Evolutionary conservation across 441 rosid species (phyloP), one percentile per base, ranked within the genome.

Genomic region (Dalechampia spathulata): DNA sequence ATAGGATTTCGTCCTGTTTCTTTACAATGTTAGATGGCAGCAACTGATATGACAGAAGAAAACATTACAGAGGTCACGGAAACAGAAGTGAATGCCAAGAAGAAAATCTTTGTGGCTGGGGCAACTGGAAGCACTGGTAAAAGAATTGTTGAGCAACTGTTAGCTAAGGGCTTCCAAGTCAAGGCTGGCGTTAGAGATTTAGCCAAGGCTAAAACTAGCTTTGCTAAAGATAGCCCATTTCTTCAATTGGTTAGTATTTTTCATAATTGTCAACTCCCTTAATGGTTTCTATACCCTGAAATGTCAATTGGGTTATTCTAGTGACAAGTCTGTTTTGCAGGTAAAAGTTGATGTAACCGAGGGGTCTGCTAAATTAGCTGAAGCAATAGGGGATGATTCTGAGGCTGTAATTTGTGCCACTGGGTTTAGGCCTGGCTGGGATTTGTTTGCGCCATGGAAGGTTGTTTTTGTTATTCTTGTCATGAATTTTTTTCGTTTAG

Each of bases 381-480:
- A 87, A 62, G 96, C 75, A 48, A 85, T 85, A 27, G 95, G 96
- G 5, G 79, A 73, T 43, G 96, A 85, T 69, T 82, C 92, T 14
- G 81, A 83, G 25, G 96, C 90, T 60, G 96, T 85, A 45, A 65
- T 90, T 48, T 90, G 98, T 27, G 94, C 98, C 36, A 76, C 92
- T 0, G 95, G 98, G 13, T 90, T 90, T 71, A 71, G 78, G 55
- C 90, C 83, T 0, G 83, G 96, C 0, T 85, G 81, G 78, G 86
- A 87, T 73, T 61, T 87, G 52, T 78, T 87, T 49, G 75, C 96
- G 57, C 96, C 96, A 36, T 90, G 96, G 98, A 87, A 85, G 78
- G 88, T 80, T 23, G 36, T 30, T 26, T 2, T 49, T 55, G 0
- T 5, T 17, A 57, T 39, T 20, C 10, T 13, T 19, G 6, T 38